Evolutionary conservation across 2,329 filamentous ascomycete species (phyloP).

Genomic region (Helicocarpus griseus): DNA sequence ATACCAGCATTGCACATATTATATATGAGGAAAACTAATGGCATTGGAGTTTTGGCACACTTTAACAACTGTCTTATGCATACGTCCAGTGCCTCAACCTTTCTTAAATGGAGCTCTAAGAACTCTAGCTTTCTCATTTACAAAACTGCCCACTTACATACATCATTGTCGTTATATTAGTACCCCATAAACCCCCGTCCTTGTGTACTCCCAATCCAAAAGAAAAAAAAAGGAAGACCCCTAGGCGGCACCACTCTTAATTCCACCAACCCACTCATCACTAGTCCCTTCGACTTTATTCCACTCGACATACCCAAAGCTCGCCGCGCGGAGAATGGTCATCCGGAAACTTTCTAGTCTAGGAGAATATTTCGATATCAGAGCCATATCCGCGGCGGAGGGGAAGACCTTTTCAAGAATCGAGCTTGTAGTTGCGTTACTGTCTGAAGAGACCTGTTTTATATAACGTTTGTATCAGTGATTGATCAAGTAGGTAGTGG

Average conservation of each 20-base stretch:
- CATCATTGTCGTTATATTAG: too few relatives aligned
- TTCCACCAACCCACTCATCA: background rate
- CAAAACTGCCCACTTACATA: too few relatives aligned
- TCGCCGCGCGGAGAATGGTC: slow-evolving; percentile 24
- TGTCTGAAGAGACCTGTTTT: background rate
- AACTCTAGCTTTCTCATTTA: too few relatives aligned
- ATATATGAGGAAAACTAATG: background rate
- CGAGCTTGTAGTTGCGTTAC: background rate
- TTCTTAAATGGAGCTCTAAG: too few relatives aligned
- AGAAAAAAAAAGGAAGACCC: too few relatives aligned
- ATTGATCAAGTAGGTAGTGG: too few relatives aligned
- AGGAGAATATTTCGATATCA: slow-evolving; percentile 22
- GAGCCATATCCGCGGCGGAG: slow-evolving; percentile 19
- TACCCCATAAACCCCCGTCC: too few relatives aligned
- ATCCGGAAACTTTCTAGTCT: slow-evolving; percentile 29
- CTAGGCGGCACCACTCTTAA: background rate
- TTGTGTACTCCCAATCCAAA: too few relatives aligned
- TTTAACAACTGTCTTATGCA: too few relatives aligned
- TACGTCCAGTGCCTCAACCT: too few relatives aligned
- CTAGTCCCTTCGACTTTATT: background rate
- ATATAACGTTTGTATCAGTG: too few relatives aligned
- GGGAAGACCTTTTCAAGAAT: slow-evolving; percentile 6
- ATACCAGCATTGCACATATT: too few relatives aligned
- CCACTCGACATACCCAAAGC: slow-evolving; percentile 9
- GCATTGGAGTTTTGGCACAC: background rate